Percentiles rank a stretch among this genome's conserved stretches.
Evolutionary conservation across 2,329 filamentous ascomycete species (phyloP).

Genomic region (Colletotrichum tanaceti): DNA sequence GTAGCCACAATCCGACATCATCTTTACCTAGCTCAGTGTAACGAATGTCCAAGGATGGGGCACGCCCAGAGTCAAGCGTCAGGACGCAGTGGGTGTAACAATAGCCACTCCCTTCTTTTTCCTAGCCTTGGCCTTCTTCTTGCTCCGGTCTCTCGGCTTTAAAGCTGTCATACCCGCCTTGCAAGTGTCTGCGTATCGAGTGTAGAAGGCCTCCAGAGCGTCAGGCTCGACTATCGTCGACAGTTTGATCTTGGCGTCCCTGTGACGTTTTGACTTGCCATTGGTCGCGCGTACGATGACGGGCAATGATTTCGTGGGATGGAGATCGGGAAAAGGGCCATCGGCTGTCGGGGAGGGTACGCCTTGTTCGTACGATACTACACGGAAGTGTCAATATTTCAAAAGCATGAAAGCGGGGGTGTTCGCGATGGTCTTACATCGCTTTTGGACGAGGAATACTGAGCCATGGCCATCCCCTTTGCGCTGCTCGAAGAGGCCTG

Average conservation of each 20-base stretch:
- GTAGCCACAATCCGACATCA: too few species aligned
- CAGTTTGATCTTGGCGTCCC: conserved; percentile 74
- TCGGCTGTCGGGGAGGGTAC: conserved; percentile 54
- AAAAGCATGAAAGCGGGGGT: not conserved
- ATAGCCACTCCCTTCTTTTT: conserved; percentile 64
- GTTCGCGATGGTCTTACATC: conserved; percentile 62
- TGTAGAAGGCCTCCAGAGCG: conserved; percentile 83
- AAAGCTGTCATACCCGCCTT: conserved; percentile 88
- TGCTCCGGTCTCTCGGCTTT: conserved; percentile 94
- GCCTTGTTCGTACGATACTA: conserved; percentile 60
- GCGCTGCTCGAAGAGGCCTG: conserved; percentile 73
- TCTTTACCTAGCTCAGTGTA: not conserved
- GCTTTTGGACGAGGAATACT: conserved; percentile 81
- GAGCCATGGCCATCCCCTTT: conserved; percentile 79
- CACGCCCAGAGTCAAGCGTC: not conserved
- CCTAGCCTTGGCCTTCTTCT: conserved; percentile 83
- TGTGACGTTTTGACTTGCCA: conserved; percentile 72
- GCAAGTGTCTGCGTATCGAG: conserved; percentile 88
- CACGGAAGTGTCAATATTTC: conserved; percentile 5
- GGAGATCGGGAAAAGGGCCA: conserved; percentile 70
- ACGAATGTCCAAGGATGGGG: too few species aligned
- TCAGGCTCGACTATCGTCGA: conserved; percentile 84
- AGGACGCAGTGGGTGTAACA: not conserved
- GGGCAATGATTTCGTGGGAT: conserved; percentile 70
- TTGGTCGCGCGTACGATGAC: conserved; percentile 88